These are phyloP conservation scores for Chimonanthus praecox DNA, from an alignment of 164 flowering plant genomes.

Conservation along the genomic window DNA sequence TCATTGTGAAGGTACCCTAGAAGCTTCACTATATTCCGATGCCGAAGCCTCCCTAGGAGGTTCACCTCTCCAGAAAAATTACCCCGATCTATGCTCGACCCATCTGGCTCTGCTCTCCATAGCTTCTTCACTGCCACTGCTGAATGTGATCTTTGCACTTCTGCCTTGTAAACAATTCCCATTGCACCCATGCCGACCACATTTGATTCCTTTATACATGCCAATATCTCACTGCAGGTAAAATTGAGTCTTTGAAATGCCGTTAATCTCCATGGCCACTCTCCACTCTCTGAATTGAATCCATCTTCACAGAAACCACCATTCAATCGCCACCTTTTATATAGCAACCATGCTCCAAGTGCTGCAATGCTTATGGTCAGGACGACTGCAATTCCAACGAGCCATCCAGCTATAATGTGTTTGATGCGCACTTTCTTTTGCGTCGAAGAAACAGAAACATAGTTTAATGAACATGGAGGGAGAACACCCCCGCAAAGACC, in stretches of 20 bases:
- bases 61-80: slow-evolving; percentile 80
- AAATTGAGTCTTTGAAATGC: slow-evolving; percentile 86
- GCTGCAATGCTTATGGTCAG: slow-evolving; percentile 33
- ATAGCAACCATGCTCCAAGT: slow-evolving; percentile 40
- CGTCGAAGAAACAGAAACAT: slow-evolving; percentile 12
- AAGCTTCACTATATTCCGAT: slow-evolving; percentile 75
- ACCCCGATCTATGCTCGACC: slow-evolving; percentile 15
- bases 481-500: slow-evolving; percentile 84
- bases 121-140: slow-evolving; percentile 89
- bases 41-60: slow-evolving; percentile 71
- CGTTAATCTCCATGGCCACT: slow-evolving; percentile 94
- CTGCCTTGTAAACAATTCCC: slow-evolving; percentile 89
- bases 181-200: slow-evolving; percentile 84
- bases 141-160: slow-evolving; percentile 43
- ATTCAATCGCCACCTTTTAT: slow-evolving; percentile 44
- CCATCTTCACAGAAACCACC: slow-evolving; percentile 46
- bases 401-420: slow-evolving; percentile 63
- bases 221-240: slow-evolving; percentile 60
- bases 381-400: slow-evolving; percentile 49
- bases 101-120: slow-evolving; percentile 53
- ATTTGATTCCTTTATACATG: slow-evolving; percentile 75
- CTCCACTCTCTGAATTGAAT: slow-evolving; percentile 41
- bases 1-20: slow-evolving; percentile 82
- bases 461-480: slow-evolving; percentile 52
- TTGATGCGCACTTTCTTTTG: slow-evolving; percentile 34